phyloP scores from a whole-genome alignment of 2,329 filamentous ascomycete species.

The Plectosphaerella sp. region DNA sequence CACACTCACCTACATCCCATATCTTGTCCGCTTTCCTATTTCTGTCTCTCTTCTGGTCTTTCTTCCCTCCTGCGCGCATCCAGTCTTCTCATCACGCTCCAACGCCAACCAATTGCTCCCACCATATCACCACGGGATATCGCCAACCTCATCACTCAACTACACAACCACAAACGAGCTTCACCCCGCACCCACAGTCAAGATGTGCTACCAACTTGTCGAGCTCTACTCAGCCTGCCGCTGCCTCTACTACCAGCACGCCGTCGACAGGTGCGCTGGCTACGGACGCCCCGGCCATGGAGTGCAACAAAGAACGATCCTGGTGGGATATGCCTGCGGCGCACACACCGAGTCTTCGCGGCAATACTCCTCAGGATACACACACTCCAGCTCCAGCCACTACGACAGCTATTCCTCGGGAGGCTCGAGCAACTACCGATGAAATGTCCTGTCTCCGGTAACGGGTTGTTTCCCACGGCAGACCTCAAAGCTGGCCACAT shows the following conservation, averaged over 20 bases:
- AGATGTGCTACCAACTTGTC: constrained; percentile 83
- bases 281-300: constrained; percentile 70
- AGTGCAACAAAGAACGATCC: constrained; percentile 69
- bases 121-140: not conserved
- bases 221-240: constrained; percentile 84
- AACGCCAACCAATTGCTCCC: not conserved
- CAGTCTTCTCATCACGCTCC: not conserved
- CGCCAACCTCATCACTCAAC: constrained; percentile 1
- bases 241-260: constrained; percentile 84
- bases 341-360: constrained; percentile 39
- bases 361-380: constrained; percentile 32
- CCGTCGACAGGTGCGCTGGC: constrained; percentile 74
- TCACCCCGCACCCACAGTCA: constrained; percentile 15
- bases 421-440: constrained; percentile 36
- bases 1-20: constrained; percentile 7
- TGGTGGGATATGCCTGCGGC: constrained; percentile 77
- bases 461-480: constrained; percentile 37
- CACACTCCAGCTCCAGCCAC: constrained; percentile 52
- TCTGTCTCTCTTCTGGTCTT: constrained; percentile 18
- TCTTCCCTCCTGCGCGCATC: constrained; percentile 5
- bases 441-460: constrained; percentile 50
- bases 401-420: constrained; percentile 43
- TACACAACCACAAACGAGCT: constrained; percentile 10
- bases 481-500: constrained; percentile 33
- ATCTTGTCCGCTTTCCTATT: constrained; percentile 16